phyloP scores from a whole-genome alignment of 2,329 filamentous ascomycete species.

The Hypomyces rosellus region DNA sequence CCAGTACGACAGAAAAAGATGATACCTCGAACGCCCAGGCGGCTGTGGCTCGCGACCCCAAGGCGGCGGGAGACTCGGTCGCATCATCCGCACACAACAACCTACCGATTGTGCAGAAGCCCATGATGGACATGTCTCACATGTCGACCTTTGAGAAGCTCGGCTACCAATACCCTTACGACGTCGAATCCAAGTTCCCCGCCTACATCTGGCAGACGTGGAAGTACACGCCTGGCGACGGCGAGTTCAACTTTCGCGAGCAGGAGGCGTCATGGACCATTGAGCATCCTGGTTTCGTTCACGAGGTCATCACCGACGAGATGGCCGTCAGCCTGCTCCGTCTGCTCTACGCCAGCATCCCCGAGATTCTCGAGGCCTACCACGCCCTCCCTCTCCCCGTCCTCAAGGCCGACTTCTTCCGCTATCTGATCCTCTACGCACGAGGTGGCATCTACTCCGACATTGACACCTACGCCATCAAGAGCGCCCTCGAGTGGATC shows the following conservation, averaged over 20 bases:
- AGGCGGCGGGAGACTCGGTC: not conserved
- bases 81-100: constrained; percentile 4
- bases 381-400: constrained; percentile 65
- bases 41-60: constrained; percentile 1
- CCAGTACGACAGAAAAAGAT: constrained; percentile 11
- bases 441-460: constrained; percentile 70
- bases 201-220: constrained; percentile 99
- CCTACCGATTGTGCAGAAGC: constrained; percentile 44
- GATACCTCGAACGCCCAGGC: constrained; percentile 18
- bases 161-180: constrained; percentile 90
- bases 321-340: constrained; percentile 75
- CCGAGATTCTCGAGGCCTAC: constrained; percentile 74
- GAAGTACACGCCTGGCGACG: constrained; percentile 76
- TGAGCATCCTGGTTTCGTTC: constrained; percentile 82
- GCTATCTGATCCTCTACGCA: constrained; percentile 61
- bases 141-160: constrained; percentile 75
- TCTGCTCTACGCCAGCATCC: constrained; percentile 78
- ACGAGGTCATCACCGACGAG: constrained; percentile 93
- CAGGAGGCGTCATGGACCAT: constrained; percentile 87
- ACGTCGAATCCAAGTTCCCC: constrained; percentile 81
- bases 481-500: constrained; percentile 81
- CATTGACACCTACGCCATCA: constrained; percentile 84
- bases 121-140: constrained; percentile 62
- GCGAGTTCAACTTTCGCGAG: constrained; percentile 72
- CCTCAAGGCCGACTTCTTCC: constrained; percentile 73